These are phyloP conservation scores for Linderniella brevidens DNA, from an alignment of 257 asterid genomes.

Conservation along the genomic window DNA sequence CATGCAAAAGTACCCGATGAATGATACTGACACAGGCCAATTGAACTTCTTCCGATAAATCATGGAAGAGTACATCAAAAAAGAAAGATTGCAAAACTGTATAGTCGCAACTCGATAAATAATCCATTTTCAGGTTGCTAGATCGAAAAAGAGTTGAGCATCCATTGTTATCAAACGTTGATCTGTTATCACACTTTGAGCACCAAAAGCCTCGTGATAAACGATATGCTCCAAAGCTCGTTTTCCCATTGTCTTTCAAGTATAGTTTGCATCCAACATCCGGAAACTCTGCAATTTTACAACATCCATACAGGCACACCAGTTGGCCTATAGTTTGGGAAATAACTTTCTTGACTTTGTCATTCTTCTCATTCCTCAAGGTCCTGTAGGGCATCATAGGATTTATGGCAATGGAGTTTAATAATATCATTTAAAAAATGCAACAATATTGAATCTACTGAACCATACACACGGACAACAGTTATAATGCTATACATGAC, in stretches of 20 bases:
- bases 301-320: slow-evolving; percentile 70
- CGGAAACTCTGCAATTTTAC: slow-evolving; percentile 15
- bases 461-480: no score
- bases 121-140: slow-evolving; percentile 15
- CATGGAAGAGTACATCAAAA: slow-evolving; percentile 58
- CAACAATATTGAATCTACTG: neutral
- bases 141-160: slow-evolving; percentile 22
- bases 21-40: slow-evolving; percentile 65
- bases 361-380: slow-evolving; percentile 40
- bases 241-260: slow-evolving; percentile 27
- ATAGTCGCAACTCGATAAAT: slow-evolving; percentile 31
- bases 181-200: slow-evolving; percentile 57
- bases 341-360: slow-evolving; percentile 48
- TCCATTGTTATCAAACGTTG: slow-evolving; percentile 15
- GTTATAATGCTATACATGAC: no score
- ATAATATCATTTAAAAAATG: slow-evolving; percentile 3
- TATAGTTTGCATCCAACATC: slow-evolving; percentile 44
- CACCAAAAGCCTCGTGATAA: slow-evolving; percentile 63
- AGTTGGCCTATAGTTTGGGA: slow-evolving; percentile 60
- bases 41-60: slow-evolving; percentile 74
- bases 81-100: slow-evolving; percentile 43
- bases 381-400: slow-evolving; percentile 21
- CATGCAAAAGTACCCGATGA: slow-evolving; percentile 64
- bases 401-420: neutral
- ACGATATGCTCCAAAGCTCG: slow-evolving; percentile 22